Percentiles rank a stretch among this genome's conserved stretches.
These are phyloP conservation scores for Myochromella boudieri DNA, from an alignment of 768 basidiomycete species.

Conservation along the genomic window DNA sequence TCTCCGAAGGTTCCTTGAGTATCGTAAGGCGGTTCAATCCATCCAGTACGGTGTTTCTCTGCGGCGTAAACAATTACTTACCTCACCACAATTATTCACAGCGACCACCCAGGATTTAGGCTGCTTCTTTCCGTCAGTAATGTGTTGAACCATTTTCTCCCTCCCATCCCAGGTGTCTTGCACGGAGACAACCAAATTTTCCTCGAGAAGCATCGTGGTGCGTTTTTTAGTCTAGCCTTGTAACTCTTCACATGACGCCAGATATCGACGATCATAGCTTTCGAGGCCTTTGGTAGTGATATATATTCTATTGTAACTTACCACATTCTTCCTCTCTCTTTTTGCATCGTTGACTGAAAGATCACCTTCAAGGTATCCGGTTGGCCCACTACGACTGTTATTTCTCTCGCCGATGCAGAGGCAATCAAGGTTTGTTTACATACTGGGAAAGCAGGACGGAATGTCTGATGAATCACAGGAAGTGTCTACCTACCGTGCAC, in stretches of 20 bases:
- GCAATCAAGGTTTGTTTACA: conserved; percentile 38
- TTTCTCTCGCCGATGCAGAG: conserved; percentile 37
- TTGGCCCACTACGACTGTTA: conserved; percentile 22
- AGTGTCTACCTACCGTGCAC: conserved; percentile 43
- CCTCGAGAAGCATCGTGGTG: conserved; percentile 30
- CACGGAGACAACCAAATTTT: conserved; percentile 30
- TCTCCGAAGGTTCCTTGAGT: conserved; percentile 21
- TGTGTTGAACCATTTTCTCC: conserved; percentile 25
- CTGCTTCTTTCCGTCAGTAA: conserved; percentile 25
- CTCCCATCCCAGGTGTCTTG: conserved; percentile 28
- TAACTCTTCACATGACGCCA: no score
- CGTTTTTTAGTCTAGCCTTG: no score
- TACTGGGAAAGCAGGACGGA: background rate
- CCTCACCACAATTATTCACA: conserved; percentile 13
- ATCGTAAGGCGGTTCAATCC: conserved; percentile 22
- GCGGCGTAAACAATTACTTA: conserved; percentile 1
- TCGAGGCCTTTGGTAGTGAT: conserved; percentile 33
- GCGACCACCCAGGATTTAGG: conserved; percentile 33
- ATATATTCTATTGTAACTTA: conserved; percentile 31
- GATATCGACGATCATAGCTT: conserved; percentile 8
- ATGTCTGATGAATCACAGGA: conserved; percentile 50
- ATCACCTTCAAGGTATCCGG: conserved; percentile 21
- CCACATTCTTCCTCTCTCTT: no score
- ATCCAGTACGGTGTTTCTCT: no score
- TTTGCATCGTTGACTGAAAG: background rate